Evolutionary conservation across 768 basidiomycete genomes (phyloP), one percentile per base, ranked within the genome.

Genomic region (Russula sp.): DNA sequence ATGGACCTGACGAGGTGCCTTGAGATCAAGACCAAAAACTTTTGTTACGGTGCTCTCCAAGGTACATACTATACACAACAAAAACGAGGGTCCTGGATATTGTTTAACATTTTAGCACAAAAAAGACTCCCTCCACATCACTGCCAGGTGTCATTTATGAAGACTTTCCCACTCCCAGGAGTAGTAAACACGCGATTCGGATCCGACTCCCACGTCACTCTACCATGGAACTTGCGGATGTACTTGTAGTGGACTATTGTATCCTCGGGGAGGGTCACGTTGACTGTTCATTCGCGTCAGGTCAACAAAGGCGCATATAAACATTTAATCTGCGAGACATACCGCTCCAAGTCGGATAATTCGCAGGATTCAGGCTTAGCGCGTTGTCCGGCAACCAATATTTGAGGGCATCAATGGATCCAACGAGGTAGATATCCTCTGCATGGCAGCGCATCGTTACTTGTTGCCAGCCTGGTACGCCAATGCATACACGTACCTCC

Each of bases 261-360:
- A 68, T 73, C 81, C n/a, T 83, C 83, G 0, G 86, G 85, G 22
- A 89, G 72, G 30, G 76, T 77, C 11, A 89, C 79, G 5, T 84
- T 86, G 58, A 84, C 87, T 87, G 70, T 40, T 40, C 11, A 36
- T 28, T n/a, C 36, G 53, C 16, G 60, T 61, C 36, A 32, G 52
- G 7, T 32, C 28, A 32, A 55, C 42, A 32, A 64, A 69, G 38
- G 16, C 40, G 30, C 34, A 63, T 65, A 42, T 49, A 69, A 61
- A 55, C 46, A 14, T 8, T 10, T 22, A 2, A 62, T 55, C 54
- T 38, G 28, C 63, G 44, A 46, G 6, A 77, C 86, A 69, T 71
- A 89, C 88, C 75, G 71, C 80, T 86, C 89, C 89, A 90, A 40
- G 73, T 82, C 5, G 88, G 87, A 72, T 89, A 89, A 54, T 79